phyloP scores from a whole-genome alignment of 164 flowering plant genomes.

The Vitis amurensis region DNA sequence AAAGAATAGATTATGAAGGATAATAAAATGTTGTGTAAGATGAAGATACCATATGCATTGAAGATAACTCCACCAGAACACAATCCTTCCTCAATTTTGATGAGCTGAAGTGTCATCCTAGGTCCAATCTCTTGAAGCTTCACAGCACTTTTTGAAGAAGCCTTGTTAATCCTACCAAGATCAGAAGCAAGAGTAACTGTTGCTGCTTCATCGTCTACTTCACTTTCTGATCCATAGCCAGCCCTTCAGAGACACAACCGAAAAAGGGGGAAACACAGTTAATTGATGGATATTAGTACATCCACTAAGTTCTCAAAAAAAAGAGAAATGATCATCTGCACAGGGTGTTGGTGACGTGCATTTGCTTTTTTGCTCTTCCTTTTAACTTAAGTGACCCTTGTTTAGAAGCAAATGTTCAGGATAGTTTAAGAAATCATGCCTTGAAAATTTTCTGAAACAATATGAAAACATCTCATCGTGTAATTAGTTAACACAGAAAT shows the following conservation, averaged over 20 bases:
- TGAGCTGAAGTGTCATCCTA: constrained; percentile 86
- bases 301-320: too few relatives aligned
- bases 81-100: constrained; percentile 84
- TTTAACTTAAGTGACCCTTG: too few relatives aligned
- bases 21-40: background rate
- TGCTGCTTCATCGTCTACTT: constrained; percentile 95
- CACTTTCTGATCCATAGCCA: constrained; percentile 99
- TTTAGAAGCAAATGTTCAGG: background rate
- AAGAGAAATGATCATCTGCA: too few relatives aligned
- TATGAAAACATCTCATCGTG: too few relatives aligned
- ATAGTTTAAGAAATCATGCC: too few relatives aligned
- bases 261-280: background rate
- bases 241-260: constrained; percentile 49
- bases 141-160: constrained; percentile 91
- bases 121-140: constrained; percentile 97
- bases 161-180: constrained; percentile 75
- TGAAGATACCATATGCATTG: constrained; percentile 63
- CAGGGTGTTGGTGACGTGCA: too few relatives aligned
- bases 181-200: constrained; percentile 73
- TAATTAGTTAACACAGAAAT: too few relatives aligned
- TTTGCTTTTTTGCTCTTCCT: too few relatives aligned
- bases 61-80: constrained; percentile 81
- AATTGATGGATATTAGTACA: background rate
- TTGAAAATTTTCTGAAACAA: too few relatives aligned
- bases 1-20: background rate